Evolutionary conservation across 371 early-diverging fungal species (phyloP), one percentile per base, ranked within the genome.

Genomic region (Actinomucor elegans): DNA sequence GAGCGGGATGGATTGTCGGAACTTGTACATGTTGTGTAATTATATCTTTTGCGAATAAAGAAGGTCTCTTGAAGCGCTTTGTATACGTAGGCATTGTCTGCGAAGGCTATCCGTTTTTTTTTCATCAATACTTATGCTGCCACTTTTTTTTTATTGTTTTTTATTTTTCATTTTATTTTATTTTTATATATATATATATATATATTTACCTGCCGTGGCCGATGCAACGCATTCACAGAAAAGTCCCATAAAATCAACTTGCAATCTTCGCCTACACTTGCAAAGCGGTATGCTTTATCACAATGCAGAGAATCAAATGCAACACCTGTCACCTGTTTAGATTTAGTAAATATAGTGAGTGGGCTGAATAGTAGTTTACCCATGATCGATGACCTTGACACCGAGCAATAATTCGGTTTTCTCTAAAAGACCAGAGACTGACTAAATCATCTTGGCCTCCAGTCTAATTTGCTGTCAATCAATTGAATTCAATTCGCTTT

Each of bases 371-470:
- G n/a, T 40, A 47, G 29, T 15, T 41, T 53, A 90, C 91, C 86
- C 96, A 95, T 1, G 98, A 95, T 51, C 85, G 79, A 66, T 98
- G 98, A 9, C 95, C 97, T 60, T 89, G 89, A 64, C 92, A 92
- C 7, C 94, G 74, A 7, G 94, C 94, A 0, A 92, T 81, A 21
- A 92, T 80, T 17, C 81, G 64, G 27, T 77, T 76, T 41, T 83
- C 92, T 61, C 67, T 81, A 60, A 82, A 84, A 52, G 85, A 79
- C 94, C 94, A 97, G 5, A 99, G 81, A 2, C 91, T 86, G 8
- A 97, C 81, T 23, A 93, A 64, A 62, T 99, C 97, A 67, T 99
- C 98, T 67, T 99, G 94, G 1, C 94, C 92, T 5, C 96, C 90
- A 1, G 85, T 80, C 77, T 74, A 47, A 40, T 11, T 31, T 1